These are phyloP conservation scores for Hericium coralloides DNA, from an alignment of 768 basidiomycete genomes.

Conservation along the genomic window DNA sequence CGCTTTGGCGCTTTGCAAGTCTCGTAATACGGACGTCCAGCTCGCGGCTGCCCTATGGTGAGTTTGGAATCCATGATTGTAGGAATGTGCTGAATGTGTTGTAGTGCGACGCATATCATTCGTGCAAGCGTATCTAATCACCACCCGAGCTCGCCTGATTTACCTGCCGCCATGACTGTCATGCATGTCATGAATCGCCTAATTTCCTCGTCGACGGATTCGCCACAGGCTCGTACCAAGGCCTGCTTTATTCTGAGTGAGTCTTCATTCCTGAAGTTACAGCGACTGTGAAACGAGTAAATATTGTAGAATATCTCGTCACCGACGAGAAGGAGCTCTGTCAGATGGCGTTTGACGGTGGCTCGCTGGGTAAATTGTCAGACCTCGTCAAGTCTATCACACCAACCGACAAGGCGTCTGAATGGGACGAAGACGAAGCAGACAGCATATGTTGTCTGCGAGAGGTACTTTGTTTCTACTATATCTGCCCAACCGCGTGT, in stretches of 20 bases:
- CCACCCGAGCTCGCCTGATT: no score
- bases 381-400: conserved; percentile 45
- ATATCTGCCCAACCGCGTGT: neutral
- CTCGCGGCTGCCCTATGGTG: conserved; percentile 67
- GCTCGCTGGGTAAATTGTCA: conserved; percentile 49
- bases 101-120: conserved; percentile 52
- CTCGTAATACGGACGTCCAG: conserved; percentile 51
- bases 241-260: conserved; percentile 73
- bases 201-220: conserved; percentile 35
- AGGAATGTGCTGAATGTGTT: neutral
- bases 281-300: neutral
- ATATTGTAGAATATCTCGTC: conserved; percentile 48
- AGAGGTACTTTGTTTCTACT: conserved; percentile 38
- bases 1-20: conserved; percentile 46
- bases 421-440: conserved; percentile 63
- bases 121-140: conserved; percentile 21
- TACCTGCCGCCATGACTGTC: conserved; percentile 39
- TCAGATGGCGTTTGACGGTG: conserved; percentile 58
- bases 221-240: conserved; percentile 39
- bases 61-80: conserved; percentile 3
- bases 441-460: conserved; percentile 47
- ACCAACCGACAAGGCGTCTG: conserved; percentile 21
- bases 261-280: conserved; percentile 17
- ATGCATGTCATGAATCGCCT: conserved; percentile 63
- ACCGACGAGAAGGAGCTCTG: conserved; percentile 62